A percentile compares a stretch with the other conserved stretches of the same genome.
phyloP scores from a whole-genome alignment of 805 yeast species.

The Monosporozyma unispora region DNA sequence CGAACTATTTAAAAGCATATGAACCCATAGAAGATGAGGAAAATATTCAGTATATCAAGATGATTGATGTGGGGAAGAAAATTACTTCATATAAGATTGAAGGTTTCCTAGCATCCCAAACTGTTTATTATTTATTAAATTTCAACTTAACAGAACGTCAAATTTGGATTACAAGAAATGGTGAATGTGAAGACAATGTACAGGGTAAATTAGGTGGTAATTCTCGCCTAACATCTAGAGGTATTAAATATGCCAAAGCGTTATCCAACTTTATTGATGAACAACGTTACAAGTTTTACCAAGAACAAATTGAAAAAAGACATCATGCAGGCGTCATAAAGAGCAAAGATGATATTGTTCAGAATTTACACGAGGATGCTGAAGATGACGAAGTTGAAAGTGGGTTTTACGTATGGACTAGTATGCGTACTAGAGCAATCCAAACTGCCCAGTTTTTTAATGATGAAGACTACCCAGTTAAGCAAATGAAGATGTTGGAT shows the following conservation, averaged over 20 bases:
- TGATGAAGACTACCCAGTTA: constrained; percentile 63
- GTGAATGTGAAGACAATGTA: constrained; percentile 82
- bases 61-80: constrained; percentile 93
- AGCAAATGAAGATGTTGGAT: constrained; percentile 87
- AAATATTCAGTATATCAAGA: constrained; percentile 74
- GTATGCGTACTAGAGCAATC: constrained; percentile 70
- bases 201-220: constrained; percentile 89
- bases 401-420: constrained; percentile 79
- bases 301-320: constrained; percentile 40
- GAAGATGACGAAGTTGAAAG: constrained; percentile 16
- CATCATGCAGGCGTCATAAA: constrained; percentile 19
- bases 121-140: constrained; percentile 79
- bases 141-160: constrained; percentile 85
- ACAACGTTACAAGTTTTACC: constrained; percentile 62
- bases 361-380: constrained; percentile 9
- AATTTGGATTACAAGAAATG: constrained; percentile 92
- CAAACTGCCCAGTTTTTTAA: constrained; percentile 73
- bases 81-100: constrained; percentile 87
- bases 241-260: constrained; percentile 63
- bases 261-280: constrained; percentile 63
- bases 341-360: constrained; percentile 30
- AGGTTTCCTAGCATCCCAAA: constrained; percentile 84
- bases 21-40: constrained; percentile 81
- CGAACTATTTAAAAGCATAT: constrained; percentile 81
- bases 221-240: constrained; percentile 70